Base-by-base conservation (phyloP, 345 rosid species). In the Eutrema yunnanense region DNA sequence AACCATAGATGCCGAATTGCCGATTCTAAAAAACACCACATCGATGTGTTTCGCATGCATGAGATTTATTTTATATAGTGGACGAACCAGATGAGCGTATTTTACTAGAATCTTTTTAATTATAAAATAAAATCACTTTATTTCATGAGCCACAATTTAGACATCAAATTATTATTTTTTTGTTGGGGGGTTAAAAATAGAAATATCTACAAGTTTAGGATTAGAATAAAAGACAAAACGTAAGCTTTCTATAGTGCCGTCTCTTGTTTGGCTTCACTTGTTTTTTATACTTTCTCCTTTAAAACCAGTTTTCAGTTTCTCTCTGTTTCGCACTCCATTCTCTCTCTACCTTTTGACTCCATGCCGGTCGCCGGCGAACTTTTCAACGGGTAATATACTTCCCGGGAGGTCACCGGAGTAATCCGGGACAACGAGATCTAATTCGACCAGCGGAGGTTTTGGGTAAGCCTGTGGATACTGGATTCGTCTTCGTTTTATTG, bases 331-430 rank as follows among this genome's bases (percentile, higher is more conserved):
- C 73, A 30, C 67, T 70, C 72, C 33, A 0, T 6, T 46, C 55
- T 65, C 67, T 69, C 59, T 66, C 65, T 12, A 34, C 34, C 48
- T 66, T 58, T 58, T 51, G 55, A 66, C 69, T 29, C 22, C 73
- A 64, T 36, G 83, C 85, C 86, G 81, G 81, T 60, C 68, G 60
- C 85, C 89, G 90, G 86, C 79, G 62, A 60, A 22, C 71, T 71
- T 68, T 57, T 68, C 63, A 53, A 37, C 79, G 78, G 82, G 27
- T 27, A 71, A 44, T 32, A 13, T 10, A 49, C 29, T 50, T 62
- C 14, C 65, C 72, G 67, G 76, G 36, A 7, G 54, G 10, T 65
- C 72, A 41, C 67, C 57, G 37, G 79, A 62, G 14, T 40, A 47
- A 51, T 2, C 32, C 51, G 55, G 41, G 44, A 47, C 40, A 13